Evolutionary conservation across 2,329 filamentous ascomycete genomes (phyloP), one percentile per base, ranked within the genome.

Genomic region (Westerdykella ornata): DNA sequence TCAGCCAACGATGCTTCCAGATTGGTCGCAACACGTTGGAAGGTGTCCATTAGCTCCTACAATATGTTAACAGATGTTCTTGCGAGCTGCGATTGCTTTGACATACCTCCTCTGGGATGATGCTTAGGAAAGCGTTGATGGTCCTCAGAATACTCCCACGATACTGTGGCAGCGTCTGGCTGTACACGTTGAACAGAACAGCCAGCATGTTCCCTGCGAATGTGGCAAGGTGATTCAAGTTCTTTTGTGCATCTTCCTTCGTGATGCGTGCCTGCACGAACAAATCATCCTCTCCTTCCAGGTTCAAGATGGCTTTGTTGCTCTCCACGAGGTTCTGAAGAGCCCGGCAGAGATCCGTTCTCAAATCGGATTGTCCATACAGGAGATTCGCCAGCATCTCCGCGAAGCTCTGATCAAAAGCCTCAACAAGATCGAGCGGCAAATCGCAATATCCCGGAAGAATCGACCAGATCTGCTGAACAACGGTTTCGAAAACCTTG

Each of bases 181-280:
- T 95, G 70, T 98, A 98, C 34, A 98, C 90, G 62, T 98, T 98
- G 75, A 98, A 97, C n/a, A 98, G 72, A 0, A 97, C 90, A 5
- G 92, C 89, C 32, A 98, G 78, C 68, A 98, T 78, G 57, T 97
- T 97, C 46, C 84, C 84, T 1, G 90, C 77, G 59, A 92, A 89
- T 1, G 72, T 72, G 13, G 86, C 81, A 11, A 98, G 73, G 62
- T 94, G 83, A n/a, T 80, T 72, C 30, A 97, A 70, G 60, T 96
- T 96, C 66, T 82, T 82, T 62, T 80, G 72, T 0, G 92, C 90
- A 30, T 81, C 74, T 3, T 73, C 77, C 61, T 84, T 88, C 3
- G 84, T 81, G 12, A 96, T 78, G 37, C 89, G 77, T 55, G 84
- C 84, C 61, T 90, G 86, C 11, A 88, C 73, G 28, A 92, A 72